A percentile compares a stretch with the other conserved stretches of the same genome.
Conservation (phyloP, 2,329 filamentous ascomycete genomes). For the Aureobasidium namibiae region DNA sequence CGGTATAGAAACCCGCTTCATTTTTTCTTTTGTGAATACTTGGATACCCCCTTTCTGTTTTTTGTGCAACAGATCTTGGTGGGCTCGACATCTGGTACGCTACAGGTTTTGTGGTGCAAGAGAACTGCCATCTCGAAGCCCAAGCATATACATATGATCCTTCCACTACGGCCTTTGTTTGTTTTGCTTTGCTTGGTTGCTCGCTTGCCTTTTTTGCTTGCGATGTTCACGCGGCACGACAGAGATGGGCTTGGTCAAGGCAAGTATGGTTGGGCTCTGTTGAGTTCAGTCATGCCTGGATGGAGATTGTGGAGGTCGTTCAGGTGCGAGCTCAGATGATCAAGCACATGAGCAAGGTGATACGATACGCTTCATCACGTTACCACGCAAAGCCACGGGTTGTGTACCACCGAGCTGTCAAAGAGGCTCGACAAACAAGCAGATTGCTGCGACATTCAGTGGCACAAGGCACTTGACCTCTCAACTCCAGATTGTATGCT, state of each 20-base stretch:
- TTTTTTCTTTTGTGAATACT: neutral
- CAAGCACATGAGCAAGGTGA: neutral
- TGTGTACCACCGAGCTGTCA: neutral
- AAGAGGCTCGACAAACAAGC: neutral
- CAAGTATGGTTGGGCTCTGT: constrained; percentile 3
- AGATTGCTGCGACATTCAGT: neutral
- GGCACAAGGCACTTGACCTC: too few species aligned
- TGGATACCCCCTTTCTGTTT: neutral
- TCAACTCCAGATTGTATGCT: too few species aligned
- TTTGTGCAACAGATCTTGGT: neutral
- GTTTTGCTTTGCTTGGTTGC: neutral
- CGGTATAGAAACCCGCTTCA: neutral
- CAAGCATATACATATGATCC: neutral
- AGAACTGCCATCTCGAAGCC: neutral
- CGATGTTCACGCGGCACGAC: neutral
- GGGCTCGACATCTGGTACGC: neutral
- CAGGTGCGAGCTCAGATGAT: neutral
- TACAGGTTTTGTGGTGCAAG: neutral
- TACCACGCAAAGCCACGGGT: neutral
- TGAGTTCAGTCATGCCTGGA: neutral
- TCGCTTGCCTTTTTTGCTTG: neutral
- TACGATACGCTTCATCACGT: neutral
- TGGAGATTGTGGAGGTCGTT: neutral
- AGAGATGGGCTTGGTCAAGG: neutral
- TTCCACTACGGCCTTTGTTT: neutral